Base-by-base conservation (phyloP, 345 rosid genomes). In the Theobroma cacao region DNA sequence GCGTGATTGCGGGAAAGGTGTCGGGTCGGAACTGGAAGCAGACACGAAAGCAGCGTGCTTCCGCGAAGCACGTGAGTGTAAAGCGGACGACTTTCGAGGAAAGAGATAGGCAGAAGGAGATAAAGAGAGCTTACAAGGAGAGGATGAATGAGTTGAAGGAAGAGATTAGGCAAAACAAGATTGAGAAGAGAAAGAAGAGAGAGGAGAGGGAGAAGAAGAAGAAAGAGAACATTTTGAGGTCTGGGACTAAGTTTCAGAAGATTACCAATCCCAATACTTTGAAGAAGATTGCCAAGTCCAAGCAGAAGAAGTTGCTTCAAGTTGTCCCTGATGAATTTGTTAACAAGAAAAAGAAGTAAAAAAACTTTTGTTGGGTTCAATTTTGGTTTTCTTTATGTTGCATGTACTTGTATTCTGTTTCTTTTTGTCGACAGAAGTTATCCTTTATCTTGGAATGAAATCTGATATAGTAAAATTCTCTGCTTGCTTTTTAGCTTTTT, bases 141-240 rank as follows among this genome's bases (percentile, higher is more conserved):
- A 88, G 97, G 81, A 84, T 80, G 79, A 83, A 79, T 36, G 97
- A 93, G 82, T 80, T 94, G 59, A 94, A 94, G 86, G 98, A 91
- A 76, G 92, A 88, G 89, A 93, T 95, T 1, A 87, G 93, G 89
- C 87, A 63, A 78, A 86, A 95, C 34, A 93, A 95, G 89, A 82
- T 77, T 45, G 94, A 88, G 88, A 94, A 94, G 93, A 84, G 98
- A 87, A 93, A 85, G 91, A 80, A 74, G 84, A 88, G 80, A 65
- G 97, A 89, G 83, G 98, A 94, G 86, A 86, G 94, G 53, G 93
- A 90, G 91, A 93, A 94, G 88, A 90, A 59, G 94, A 95, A 95
- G 88, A 43, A 89, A 77, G 95, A 93, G 87, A 95, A 95, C 66
- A 72, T 93, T 0, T 71, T 93, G 86, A 91, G 80, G 84, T 83